Base-by-base conservation (phyloP, 1,284 basidiomycete genomes). In the Pterulicium gracile region DNA sequence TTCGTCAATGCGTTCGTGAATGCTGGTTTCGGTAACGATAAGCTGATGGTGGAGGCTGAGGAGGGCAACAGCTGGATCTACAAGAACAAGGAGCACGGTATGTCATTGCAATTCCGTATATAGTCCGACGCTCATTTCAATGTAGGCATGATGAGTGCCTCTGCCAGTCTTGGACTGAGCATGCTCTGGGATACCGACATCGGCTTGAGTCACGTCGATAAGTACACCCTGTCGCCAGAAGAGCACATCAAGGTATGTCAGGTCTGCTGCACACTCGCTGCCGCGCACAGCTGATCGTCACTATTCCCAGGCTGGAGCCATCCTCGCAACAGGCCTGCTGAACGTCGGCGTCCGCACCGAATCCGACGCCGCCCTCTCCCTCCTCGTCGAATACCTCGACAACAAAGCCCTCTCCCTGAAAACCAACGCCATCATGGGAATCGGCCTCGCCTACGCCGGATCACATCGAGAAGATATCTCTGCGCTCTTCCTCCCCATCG, bases 1-100 rank as follows among this genome's bases (percentile, higher is more conserved):
- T 98, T 98, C 56, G 96, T 99, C 52, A 98, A 99, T 59, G 96
- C 93, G 1, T 98, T 98, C 54, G 96, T 98, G 49, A 99, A 99
- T 58, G 95, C 94, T 34, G 96, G 96, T 0, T 98, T 96, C 59
- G 94, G 94, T 15, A 99, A 99, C 61, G 96, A 99, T 62, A 97
- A 96, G 63, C 77, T 99, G 48, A 94, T 99, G 86, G 93, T 95
- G 3, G 85, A 87, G 56, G 94, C 94, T 1, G 88, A 92, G 49
- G 94, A 97, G 59, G 95, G 95, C 18, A 88, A 84, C 63, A 94
- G 90, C 56, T 98, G 94, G 90, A 93, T 99, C 53, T 99, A 98
- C 75, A 98, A 98, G 77, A 98, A 98, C 72, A 98, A 98, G 68
- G 95, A 98, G 48, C 88, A 96, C 52, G 89, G 88, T 83, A 32